Evolutionary conservation across 2,329 filamentous ascomycete species (phyloP).

Genomic region (Parastagonospora nodorum): DNA sequence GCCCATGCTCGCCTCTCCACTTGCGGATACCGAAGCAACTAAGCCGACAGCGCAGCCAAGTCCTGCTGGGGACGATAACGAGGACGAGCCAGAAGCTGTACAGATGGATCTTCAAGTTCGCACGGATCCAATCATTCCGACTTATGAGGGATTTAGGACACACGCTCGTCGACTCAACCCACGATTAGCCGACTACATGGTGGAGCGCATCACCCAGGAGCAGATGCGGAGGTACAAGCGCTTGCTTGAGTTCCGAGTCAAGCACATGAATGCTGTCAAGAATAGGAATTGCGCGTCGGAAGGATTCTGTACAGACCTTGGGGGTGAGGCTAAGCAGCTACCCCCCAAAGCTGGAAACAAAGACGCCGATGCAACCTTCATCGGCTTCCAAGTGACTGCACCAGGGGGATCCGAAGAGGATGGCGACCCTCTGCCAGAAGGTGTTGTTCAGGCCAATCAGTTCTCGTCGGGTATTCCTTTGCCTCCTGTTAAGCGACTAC

Average conservation of each 20-base stretch:
- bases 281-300: constrained; percentile 64
- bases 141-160: constrained; percentile 73
- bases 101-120: constrained; percentile 66
- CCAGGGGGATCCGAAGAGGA: constrained; percentile 67
- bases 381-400: constrained; percentile 60
- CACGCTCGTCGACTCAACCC: constrained; percentile 78
- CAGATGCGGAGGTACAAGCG: constrained; percentile 80
- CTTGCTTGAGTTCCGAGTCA: constrained; percentile 70
- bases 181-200: constrained; percentile 67
- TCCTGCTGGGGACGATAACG: constrained; percentile 45
- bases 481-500: constrained; percentile 76
- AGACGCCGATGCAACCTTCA: constrained; percentile 61
- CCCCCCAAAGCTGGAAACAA: constrained; percentile 65
- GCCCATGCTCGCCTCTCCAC: constrained; percentile 57
- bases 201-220: constrained; percentile 82
- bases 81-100: constrained; percentile 59
- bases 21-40: constrained; percentile 43
- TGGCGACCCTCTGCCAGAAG: constrained; percentile 68
- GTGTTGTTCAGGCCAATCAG: constrained; percentile 70
- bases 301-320: constrained; percentile 67
- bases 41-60: constrained; percentile 40
- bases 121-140: constrained; percentile 72
- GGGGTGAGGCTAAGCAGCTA: constrained; percentile 67
- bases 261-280: constrained; percentile 67
- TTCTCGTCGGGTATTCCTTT: constrained; percentile 82